phyloP scores from a whole-genome alignment of 441 rosid genomes.

The Hura crepitans region DNA sequence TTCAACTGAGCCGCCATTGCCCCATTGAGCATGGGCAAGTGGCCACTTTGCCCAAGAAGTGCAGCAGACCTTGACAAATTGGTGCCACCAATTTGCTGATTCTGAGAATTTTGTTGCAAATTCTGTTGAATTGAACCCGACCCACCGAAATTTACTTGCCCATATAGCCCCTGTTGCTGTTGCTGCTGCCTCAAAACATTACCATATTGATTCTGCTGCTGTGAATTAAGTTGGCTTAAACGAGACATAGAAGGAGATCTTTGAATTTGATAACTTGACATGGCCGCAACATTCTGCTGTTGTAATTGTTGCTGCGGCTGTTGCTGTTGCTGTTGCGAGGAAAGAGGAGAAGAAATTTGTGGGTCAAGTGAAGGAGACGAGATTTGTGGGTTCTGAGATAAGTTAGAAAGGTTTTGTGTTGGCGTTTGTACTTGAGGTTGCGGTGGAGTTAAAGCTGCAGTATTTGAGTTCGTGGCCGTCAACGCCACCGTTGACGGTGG shows the following conservation, averaged over 20 bases:
- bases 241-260: conserved; percentile 74
- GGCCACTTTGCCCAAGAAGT: conserved; percentile 75
- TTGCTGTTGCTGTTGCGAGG: conserved; percentile 32
- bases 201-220: conserved; percentile 46
- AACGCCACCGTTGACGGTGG: conserved; percentile 18
- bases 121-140: conserved; percentile 54
- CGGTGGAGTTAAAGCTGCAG: conserved; percentile 13
- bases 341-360: conserved; percentile 38
- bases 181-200: conserved; percentile 56
- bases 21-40: conserved; percentile 70
- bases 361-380: conserved; percentile 51
- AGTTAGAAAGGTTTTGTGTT: conserved; percentile 2
- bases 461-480: conserved; percentile 4
- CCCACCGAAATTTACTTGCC: conserved; percentile 69
- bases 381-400: conserved; percentile 38
- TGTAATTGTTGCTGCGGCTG: conserved; percentile 41
- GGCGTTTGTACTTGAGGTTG: conserved; percentile 15
- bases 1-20: conserved; percentile 65
- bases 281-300: conserved; percentile 43
- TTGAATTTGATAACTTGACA: conserved; percentile 57
- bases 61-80: conserved; percentile 59
- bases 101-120: conserved; percentile 54
- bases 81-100: conserved; percentile 50
- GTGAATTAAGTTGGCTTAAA: conserved; percentile 59
- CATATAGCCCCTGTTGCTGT: conserved; percentile 46